These are phyloP conservation scores for Starmerella sirachaensis DNA, from an alignment of 805 yeast genomes.

Conservation along the genomic window DNA sequence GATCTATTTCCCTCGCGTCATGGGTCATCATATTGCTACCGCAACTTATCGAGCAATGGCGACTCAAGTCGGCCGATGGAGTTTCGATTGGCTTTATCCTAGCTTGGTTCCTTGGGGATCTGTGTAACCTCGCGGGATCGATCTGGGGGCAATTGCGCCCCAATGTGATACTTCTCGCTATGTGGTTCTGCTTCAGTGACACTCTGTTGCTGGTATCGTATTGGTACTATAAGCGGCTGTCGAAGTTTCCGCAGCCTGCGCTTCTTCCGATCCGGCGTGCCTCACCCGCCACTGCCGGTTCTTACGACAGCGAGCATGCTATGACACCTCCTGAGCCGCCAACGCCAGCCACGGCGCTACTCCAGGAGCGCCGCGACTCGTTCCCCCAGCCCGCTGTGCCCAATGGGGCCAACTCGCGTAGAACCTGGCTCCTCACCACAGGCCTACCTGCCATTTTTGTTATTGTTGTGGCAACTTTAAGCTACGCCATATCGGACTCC, in stretches of 20 bases:
- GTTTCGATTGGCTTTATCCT: conserved; percentile 54
- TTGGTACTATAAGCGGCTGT: conserved; percentile 36
- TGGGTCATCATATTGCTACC: conserved; percentile 70
- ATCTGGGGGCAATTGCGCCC: conserved; percentile 60
- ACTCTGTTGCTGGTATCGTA: conserved; percentile 45
- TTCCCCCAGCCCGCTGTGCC: neutral
- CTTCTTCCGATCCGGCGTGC: neutral
- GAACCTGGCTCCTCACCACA: conserved; percentile 27
- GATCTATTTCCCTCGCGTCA: conserved; percentile 61
- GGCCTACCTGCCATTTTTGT: conserved; percentile 53
- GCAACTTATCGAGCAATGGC: conserved; percentile 71
- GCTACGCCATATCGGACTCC: conserved; percentile 39
- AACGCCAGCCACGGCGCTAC: conserved; percentile 25
- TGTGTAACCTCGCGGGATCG: conserved; percentile 55
- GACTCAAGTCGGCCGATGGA: conserved; percentile 60
- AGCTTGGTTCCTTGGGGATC: conserved; percentile 63
- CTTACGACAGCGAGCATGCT: neutral
- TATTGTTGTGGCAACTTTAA: conserved; percentile 47
- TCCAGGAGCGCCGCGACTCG: conserved; percentile 18
- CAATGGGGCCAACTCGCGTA: conserved; percentile 18
- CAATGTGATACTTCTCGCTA: conserved; percentile 54
- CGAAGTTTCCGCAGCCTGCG: no score
- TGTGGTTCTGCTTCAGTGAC: conserved; percentile 71
- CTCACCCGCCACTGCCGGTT: neutral
- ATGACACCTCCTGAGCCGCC: neutral